Conservation (phyloP, 345 rosid species). For the Eucalyptus guilfoylei region DNA sequence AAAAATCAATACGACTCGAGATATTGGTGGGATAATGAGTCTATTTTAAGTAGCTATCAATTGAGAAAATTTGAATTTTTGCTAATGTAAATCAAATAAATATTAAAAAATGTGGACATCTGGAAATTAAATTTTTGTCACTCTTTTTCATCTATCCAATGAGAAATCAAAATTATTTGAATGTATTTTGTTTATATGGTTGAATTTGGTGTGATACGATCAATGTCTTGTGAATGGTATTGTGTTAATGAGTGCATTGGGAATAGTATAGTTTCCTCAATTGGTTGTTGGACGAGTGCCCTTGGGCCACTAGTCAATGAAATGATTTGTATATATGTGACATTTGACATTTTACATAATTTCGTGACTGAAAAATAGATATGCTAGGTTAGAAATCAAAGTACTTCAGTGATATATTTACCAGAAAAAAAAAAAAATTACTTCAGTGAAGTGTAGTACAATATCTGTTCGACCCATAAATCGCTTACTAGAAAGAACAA, state of each 20-base stretch:
- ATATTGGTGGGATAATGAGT: background rate
- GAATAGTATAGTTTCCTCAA: background rate
- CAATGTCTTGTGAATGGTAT: background rate
- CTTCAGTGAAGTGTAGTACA: background rate
- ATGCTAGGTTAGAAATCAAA: background rate
- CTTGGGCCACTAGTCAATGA: background rate
- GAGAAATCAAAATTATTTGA: background rate
- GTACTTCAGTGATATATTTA: background rate
- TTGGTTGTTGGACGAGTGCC: background rate
- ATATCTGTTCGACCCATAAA: background rate
- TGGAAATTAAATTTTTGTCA: background rate
- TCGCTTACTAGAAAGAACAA: background rate
- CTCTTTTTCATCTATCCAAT: background rate
- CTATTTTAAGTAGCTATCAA: background rate
- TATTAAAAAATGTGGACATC: background rate
- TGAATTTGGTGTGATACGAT: background rate
- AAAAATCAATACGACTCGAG: background rate
- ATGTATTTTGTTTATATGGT: background rate
- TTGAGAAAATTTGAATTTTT: background rate
- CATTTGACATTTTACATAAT: background rate
- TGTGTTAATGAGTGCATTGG: background rate
- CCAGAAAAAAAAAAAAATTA: background rate
- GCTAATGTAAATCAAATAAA: background rate
- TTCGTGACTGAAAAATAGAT: background rate
- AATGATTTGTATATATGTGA: background rate